Evolutionary conservation across 768 basidiomycete species (phyloP).

Genomic region (Pleurotus djamor): DNA sequence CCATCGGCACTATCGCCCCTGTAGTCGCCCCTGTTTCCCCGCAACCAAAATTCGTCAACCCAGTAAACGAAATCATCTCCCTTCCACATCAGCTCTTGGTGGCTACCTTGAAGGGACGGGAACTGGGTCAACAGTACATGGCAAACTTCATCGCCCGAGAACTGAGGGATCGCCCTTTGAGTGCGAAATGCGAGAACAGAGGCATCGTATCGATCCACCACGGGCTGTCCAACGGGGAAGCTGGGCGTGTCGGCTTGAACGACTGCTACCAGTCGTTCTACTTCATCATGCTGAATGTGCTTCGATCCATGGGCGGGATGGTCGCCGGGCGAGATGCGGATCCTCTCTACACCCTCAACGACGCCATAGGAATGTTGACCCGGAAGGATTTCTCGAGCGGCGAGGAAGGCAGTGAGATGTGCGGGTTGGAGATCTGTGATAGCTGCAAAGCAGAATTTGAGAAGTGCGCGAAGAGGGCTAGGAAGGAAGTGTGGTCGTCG

Average conservation of each 20-base stretch:
- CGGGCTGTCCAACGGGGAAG: not conserved
- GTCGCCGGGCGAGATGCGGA: slow-evolving; percentile 74
- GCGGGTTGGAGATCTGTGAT: slow-evolving; percentile 5
- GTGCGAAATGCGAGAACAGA: slow-evolving; percentile 45
- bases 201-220: slow-evolving; percentile 19
- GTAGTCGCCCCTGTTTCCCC: slow-evolving; percentile 8
- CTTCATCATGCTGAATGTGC: slow-evolving; percentile 70
- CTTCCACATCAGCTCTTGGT: slow-evolving; percentile 32
- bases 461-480: not conserved
- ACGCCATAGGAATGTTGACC: slow-evolving; percentile 70
- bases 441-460: slow-evolving; percentile 1
- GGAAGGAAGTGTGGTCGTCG: not conserved
- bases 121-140: slow-evolving; percentile 60
- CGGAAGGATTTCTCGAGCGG: slow-evolving; percentile 52
- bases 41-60: slow-evolving; percentile 16
- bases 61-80: slow-evolving; percentile 8
- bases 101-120: slow-evolving; percentile 60
- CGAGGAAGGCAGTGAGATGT: not conserved
- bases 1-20: slow-evolving; percentile 43
- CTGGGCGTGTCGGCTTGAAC: slow-evolving; percentile 7
- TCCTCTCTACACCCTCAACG: slow-evolving; percentile 64
- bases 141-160: slow-evolving; percentile 57
- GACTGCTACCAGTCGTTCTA: slow-evolving; percentile 70
- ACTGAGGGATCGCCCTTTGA: slow-evolving; percentile 46
- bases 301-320: slow-evolving; percentile 71